phyloP scores from a whole-genome alignment of 805 yeast species.

The Maudiozyma barnettii region DNA sequence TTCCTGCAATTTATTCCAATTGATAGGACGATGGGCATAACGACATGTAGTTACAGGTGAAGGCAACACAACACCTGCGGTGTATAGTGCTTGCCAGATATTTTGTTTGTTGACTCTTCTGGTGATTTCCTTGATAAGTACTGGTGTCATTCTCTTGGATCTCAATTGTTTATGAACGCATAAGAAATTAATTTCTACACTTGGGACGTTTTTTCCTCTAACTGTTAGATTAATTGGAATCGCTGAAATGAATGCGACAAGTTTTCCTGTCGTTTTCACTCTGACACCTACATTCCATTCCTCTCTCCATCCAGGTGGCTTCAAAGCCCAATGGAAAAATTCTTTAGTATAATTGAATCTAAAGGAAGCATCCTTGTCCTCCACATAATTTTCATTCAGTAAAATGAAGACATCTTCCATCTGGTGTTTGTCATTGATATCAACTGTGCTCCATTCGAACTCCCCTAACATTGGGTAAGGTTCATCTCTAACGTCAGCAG shows the following conservation, averaged over 20 bases:
- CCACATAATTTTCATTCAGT: slow-evolving; percentile 85
- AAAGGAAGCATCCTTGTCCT: slow-evolving; percentile 85
- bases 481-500: slow-evolving; percentile 58
- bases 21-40: slow-evolving; percentile 86
- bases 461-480: slow-evolving; percentile 69
- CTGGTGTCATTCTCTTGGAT: slow-evolving; percentile 89
- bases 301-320: slow-evolving; percentile 82
- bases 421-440: slow-evolving; percentile 44
- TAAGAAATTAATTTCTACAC: slow-evolving; percentile 87
- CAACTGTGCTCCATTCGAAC: slow-evolving; percentile 84
- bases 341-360: slow-evolving; percentile 79
- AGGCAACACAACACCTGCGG: slow-evolving; percentile 87
- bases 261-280: slow-evolving; percentile 61
- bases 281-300: slow-evolving; percentile 95
- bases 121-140: slow-evolving; percentile 86
- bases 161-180: slow-evolving; percentile 91
- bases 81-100: slow-evolving; percentile 93
- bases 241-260: slow-evolving; percentile 89
- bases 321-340: slow-evolving; percentile 86
- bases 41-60: slow-evolving; percentile 85
- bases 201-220: slow-evolving; percentile 43
- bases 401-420: slow-evolving; percentile 71
- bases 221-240: slow-evolving; percentile 67
- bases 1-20: slow-evolving; percentile 83
- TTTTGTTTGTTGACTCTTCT: slow-evolving; percentile 76